Conservation (phyloP, 2,329 filamentous ascomycete species). For the Tolypocladium cylindrosporum region DNA sequence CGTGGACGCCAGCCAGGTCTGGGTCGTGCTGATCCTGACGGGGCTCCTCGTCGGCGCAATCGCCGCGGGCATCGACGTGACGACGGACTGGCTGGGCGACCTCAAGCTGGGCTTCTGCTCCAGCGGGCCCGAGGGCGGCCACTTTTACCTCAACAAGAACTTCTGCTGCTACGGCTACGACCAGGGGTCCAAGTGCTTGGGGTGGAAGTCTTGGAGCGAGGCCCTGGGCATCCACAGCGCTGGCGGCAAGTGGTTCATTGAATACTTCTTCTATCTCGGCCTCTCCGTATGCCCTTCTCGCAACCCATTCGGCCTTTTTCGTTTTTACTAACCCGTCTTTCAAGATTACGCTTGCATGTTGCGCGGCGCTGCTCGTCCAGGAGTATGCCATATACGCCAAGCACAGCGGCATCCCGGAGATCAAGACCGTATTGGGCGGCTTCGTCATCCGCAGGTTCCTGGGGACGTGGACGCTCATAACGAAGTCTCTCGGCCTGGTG, state of each 20-base stretch:
- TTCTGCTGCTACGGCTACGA: conserved; percentile 95
- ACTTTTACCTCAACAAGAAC: conserved; percentile 80
- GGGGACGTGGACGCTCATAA: conserved; percentile 76
- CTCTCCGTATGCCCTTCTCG: conserved; percentile 55
- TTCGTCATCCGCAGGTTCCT: conserved; percentile 87
- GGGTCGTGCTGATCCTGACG: conserved; percentile 78
- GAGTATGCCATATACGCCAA: conserved; percentile 81
- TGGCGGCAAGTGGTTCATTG: conserved; percentile 68
- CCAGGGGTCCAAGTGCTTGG: conserved; percentile 67
- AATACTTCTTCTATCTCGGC: conserved; percentile 79
- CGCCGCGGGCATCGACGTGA: conserved; percentile 82
- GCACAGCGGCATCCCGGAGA: conserved; percentile 94
- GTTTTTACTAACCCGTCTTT: conserved; percentile 7
- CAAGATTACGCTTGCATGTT: conserved; percentile 66
- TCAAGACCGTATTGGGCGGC: conserved; percentile 90
- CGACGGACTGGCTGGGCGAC: conserved; percentile 88
- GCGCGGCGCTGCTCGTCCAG: conserved; percentile 69
- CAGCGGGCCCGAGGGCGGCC: conserved; percentile 62
- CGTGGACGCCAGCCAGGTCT: conserved; percentile 80
- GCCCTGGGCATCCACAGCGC: conserved; percentile 57
- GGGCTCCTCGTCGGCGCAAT: conserved; percentile 76
- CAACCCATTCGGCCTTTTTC: no score
- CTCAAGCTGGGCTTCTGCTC: conserved; percentile 84
- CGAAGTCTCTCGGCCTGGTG: conserved; percentile 83
- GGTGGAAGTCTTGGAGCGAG: conserved; percentile 79